Base-by-base conservation (phyloP, 2,329 filamentous ascomycete genomes). In the Incumbomyces lentus region DNA sequence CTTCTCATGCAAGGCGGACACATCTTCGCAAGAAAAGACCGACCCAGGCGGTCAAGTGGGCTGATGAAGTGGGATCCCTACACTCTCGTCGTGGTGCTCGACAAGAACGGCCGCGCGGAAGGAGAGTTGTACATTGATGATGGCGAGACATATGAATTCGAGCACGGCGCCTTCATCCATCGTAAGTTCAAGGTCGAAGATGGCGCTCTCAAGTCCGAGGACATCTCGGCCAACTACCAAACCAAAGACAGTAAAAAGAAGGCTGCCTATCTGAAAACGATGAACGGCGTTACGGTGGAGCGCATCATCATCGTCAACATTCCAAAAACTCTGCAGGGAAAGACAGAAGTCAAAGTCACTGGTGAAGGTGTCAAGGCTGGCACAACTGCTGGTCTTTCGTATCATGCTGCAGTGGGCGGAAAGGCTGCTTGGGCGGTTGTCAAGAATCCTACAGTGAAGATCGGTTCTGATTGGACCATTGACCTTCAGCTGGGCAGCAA, bases 21-120 rank as follows among this genome's bases (percentile, higher is more conserved):
- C 63, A 82, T 98, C 58, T 82, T 96, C 59, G 83, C 89, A 2
- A 85, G 92, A 48, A 86, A 90, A 54, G 92, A 98, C 59, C 79
- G 82, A 18, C 88, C 89, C 3, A 80, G 92, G 47, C 81, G 90
- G 50, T 94, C 87, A 48, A 85, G 80, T 48, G 81, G 84, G 16
- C 73, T 95, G 38, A 96, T 96, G 92, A 84, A 79, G 58, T 94
- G 81, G 65, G 92, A 98, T 63, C 89, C 93, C 34, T 95, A 95
- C 69, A 98, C 92, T 0, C 77, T 98, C 1, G 81, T 98, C 2
- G 73, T 96, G 2, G 76, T 78, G 0, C 71, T 93, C 13, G 72
- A 78, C 55, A 77, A 79, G 55, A 72, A 76, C 29, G 81, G 83
- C 44, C 78, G 81, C 57, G 87, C 90, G 0, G 76, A 82, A 40